A percentile compares a stretch with the other conserved stretches of the same genome.
Conservation (phyloP, 1,284 basidiomycete genomes). For the Malassezia pachydermatis region DNA sequence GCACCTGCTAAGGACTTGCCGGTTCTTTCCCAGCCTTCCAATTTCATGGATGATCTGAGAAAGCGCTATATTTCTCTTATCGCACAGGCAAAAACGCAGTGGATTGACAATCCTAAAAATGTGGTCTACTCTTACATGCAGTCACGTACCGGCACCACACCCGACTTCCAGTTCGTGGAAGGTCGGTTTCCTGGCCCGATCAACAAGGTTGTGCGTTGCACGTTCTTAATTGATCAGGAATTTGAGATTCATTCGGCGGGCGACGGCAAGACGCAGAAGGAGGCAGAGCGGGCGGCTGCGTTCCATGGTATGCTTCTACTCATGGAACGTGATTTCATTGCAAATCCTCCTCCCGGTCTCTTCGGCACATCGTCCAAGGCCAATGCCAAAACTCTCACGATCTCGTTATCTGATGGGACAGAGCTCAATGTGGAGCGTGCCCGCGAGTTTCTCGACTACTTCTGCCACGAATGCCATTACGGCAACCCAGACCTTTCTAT, state of each 20-base stretch:
- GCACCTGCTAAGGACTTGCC: not conserved
- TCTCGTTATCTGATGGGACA: conserved; percentile 59
- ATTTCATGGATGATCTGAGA: not conserved
- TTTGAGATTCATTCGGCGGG: conserved; percentile 47
- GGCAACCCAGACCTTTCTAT: conserved; percentile 62
- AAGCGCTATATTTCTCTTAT: conserved; percentile 54
- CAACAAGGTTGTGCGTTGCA: conserved; percentile 25
- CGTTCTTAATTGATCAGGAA: conserved; percentile 2
- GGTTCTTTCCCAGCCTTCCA: not conserved
- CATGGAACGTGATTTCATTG: conserved; percentile 23
- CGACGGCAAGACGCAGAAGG: conserved; percentile 61
- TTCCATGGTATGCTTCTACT: conserved; percentile 31
- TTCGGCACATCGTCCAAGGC: conserved; percentile 49
- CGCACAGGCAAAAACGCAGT: conserved; percentile 53
- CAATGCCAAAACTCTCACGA: conserved; percentile 3
- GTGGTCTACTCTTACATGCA: conserved; percentile 31
- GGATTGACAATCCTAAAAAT: conserved; percentile 36
- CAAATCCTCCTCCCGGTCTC: conserved; percentile 24
- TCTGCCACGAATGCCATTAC: conserved; percentile 72
- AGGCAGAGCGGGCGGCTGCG: conserved; percentile 62
- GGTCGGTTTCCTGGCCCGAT: conserved; percentile 28
- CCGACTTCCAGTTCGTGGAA: conserved; percentile 24
- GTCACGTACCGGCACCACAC: conserved; percentile 22
- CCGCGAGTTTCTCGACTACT: conserved; percentile 86
- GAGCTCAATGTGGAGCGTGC: conserved; percentile 64